phyloP scores from a whole-genome alignment of 768 basidiomycete genomes.

The Lactarius indigo region DNA sequence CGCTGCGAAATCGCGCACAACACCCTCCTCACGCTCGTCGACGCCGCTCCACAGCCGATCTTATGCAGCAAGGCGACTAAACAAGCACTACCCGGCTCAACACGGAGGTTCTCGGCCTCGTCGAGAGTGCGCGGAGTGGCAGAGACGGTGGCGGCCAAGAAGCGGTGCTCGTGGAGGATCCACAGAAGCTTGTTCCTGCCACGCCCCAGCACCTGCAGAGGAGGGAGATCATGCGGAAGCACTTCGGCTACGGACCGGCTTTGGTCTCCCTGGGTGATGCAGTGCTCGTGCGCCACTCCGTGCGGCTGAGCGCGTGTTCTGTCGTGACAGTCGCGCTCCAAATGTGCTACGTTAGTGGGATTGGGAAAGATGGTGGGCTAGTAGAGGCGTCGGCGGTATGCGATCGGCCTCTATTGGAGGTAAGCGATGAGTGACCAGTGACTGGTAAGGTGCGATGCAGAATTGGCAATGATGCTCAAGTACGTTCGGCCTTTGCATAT shows the following conservation, averaged over 20 bases:
- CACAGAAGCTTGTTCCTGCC: slow-evolving; percentile 17
- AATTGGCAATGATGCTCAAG: slow-evolving; percentile 40
- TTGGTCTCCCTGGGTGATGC: slow-evolving; percentile 47
- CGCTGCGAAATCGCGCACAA: slow-evolving; percentile 91
- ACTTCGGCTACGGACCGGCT: slow-evolving; percentile 54
- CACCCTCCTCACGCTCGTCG: slow-evolving; percentile 76
- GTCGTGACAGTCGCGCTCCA: slow-evolving; percentile 84
- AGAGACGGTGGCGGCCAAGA: slow-evolving; percentile 28
- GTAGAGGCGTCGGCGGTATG: slow-evolving; percentile 38
- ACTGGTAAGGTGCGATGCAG: neutral
- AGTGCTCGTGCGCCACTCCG: slow-evolving; percentile 78
- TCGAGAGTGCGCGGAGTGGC: slow-evolving; percentile 73
- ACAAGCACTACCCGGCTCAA: slow-evolving; percentile 92
- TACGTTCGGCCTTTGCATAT: slow-evolving; percentile 44
- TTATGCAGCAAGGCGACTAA: slow-evolving; percentile 81
- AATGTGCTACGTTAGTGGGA: slow-evolving; percentile 60
- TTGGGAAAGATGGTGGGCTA: slow-evolving; percentile 33
- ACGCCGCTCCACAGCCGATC: slow-evolving; percentile 63
- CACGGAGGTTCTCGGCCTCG: slow-evolving; percentile 80
- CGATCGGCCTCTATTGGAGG: slow-evolving; percentile 94
- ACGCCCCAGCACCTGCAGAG: slow-evolving; percentile 42
- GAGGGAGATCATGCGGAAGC: slow-evolving; percentile 56
- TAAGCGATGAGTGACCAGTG: slow-evolving; percentile 31
- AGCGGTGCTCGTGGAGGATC: slow-evolving; percentile 6
- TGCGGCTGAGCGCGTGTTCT: slow-evolving; percentile 78